Base-by-base conservation (phyloP, 768 basidiomycete genomes). In the Pisolithus microcarpus region DNA sequence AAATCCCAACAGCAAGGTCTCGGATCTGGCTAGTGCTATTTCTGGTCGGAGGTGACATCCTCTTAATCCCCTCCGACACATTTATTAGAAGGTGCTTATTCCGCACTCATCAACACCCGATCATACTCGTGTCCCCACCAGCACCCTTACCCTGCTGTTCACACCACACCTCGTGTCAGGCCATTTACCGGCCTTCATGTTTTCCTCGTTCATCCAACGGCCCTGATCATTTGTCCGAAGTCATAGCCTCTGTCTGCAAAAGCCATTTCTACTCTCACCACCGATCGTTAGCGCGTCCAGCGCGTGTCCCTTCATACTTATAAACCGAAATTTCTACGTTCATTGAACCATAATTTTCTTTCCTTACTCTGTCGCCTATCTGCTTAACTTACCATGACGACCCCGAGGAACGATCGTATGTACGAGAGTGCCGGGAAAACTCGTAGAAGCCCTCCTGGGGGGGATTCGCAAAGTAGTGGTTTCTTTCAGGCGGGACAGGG, bases 401-500 rank as follows among this genome's bases (percentile, higher is more conserved):
- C 73, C 72, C 78, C 78, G 67, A 78, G 75, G 70, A 81, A 85
- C 70, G 84, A 85, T 72, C 82, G 79, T 66, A 80, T 78, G 76
- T 82, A 79, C 73, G 73, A 75, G 68, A 75, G 71, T 70, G 72
- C 80, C 75, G 75, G 72, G 65, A 80, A 78, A 75, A 69, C 78
- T 63, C 78, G 82, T 61, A 66, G 70, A 76, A 79, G 78, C 70
- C 79, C 84, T 66, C 81, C 83, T 60, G 78, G 75, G 70, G 81
- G 80, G 59, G 69, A 70, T 70, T 66, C 78, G 67, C 81, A 82
- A 72, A 73, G 68, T 67, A 74, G 75, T 70, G 74, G 68, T 73
- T 84, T 83, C 77, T 81, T 85, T 75, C 78, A 79, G 73, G 76
- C 80, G 72, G 81, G 82, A 77, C 85, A 87, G 82, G 85, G 86